Evolutionary conservation across 2,329 filamentous ascomycete genomes (phyloP).

Genomic region (Fusarium sp.): DNA sequence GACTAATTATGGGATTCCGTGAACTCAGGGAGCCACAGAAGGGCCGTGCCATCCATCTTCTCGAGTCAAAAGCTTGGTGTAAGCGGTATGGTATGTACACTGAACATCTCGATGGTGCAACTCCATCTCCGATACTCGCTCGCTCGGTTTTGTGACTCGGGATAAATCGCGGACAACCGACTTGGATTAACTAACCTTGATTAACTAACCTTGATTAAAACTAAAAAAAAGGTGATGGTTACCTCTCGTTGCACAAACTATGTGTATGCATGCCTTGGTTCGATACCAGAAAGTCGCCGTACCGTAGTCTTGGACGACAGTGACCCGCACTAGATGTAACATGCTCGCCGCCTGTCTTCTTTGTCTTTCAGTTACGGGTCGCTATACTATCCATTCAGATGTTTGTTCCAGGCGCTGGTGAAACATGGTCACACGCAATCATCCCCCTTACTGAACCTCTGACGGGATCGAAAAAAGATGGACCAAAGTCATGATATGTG

Average conservation of each 20-base stretch:
- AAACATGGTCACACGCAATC: slow-evolving; percentile 39
- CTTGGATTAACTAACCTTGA: not conserved
- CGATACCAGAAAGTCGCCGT: not conserved
- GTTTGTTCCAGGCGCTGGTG: slow-evolving; percentile 31
- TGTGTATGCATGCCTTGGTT: not conserved
- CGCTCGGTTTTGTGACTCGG: not conserved
- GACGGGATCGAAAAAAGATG: slow-evolving; percentile 1
- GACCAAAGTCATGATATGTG: slow-evolving; percentile 30
- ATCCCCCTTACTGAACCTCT: slow-evolving; percentile 8
- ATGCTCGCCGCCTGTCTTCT: not conserved
- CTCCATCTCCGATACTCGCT: not conserved
- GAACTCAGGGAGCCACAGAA: slow-evolving; percentile 19
- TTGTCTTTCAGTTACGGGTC: slow-evolving; percentile 13
- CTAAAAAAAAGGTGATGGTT: not conserved
- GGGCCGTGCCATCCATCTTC: slow-evolving; percentile 27
- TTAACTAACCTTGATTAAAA: not conserved
- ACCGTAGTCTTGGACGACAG: not conserved
- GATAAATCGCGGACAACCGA: not conserved
- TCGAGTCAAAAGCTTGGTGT: slow-evolving; percentile 8
- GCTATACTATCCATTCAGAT: slow-evolving; percentile 13
- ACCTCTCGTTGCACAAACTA: not conserved
- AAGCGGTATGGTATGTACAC: slow-evolving; percentile 1
- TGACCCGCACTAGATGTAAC: slow-evolving; percentile 15
- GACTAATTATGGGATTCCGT: slow-evolving; percentile 19
- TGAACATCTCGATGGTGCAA: not conserved